Base-by-base conservation (phyloP, 2,329 filamentous ascomycete species). In the Mycosphaerella sp. region DNA sequence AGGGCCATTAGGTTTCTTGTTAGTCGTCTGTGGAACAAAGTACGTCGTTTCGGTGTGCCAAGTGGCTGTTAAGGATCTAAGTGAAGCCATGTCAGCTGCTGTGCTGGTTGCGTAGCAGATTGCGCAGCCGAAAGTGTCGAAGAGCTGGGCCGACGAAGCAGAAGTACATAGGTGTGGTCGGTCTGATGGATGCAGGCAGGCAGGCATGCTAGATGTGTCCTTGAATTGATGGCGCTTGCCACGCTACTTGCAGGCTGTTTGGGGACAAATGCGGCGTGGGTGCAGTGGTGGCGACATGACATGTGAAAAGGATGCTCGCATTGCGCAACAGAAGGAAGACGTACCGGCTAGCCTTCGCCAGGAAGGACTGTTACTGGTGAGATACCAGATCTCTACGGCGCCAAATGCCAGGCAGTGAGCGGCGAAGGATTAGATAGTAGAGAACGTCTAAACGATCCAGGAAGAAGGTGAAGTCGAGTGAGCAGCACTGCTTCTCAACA, bases 361-460 rank as follows among this genome's bases (percentile, higher is more conserved):
- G 62, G 64, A 66, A 64, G 61, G 52, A 47, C 54, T 56, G 55
- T 54, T 32, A 64, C 49, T 62, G 60, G 64, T 55, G 60, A 64
- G 62, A 65, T 64, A 41, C 62, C 63, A 59, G 63, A 64, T 64
- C 63, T 62, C 52, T 48, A 57, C 44, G 54, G 62, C 63, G 64
- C 60, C 59, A 62, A 60, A 57, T 59, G 59, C 54, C 53, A 57
- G 55, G 58, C 49, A 53, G 58, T 44, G 54, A 59, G 57, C 41
- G 61, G 54, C 57, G 59, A 28, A 48, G 42, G 50, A 36, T 43
- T 50, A 52, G 50, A 50, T 46, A 53, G 46, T 56, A 58, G 51
- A 52, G 55, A 58, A 46, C 52, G 55, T 54, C 52, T 43, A 14
- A 39, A 34, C 43, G 46, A 56, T 54, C 39, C 52, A 52, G 41